Evolutionary conservation across 1,284 basidiomycete genomes (phyloP), one percentile per base, ranked within the genome.

Genomic region (Acaromyces ingoldii): DNA sequence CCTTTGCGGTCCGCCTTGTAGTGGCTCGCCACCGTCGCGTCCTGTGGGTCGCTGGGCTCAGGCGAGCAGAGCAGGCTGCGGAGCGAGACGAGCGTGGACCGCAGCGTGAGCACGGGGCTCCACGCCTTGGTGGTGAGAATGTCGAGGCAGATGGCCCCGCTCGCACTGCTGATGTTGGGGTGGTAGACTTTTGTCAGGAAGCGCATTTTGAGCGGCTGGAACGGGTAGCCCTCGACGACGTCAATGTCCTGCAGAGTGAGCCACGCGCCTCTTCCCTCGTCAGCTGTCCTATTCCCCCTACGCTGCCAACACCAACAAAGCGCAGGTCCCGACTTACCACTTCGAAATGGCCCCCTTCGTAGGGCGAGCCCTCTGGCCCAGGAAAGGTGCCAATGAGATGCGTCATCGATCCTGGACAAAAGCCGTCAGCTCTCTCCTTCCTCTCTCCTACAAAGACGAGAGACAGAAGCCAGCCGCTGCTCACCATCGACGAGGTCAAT

Each of bases 21-120:
- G 76, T 96, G 92, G 73, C 95, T 96, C 13, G 93, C 95, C 19
- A 60, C 57, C 78, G 97, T 91, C 0, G 95, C 93, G 72, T 97
- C 95, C 78, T 97, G 93, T 0, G 93, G 95, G 74, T 98, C 95
- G 64, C 87, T 88, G 11, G 93, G 95, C 75, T 96, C 91, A 0
- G 93, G 95, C 2, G 87, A 89, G 78, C 91, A 96, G n/a, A 98
- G 81, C 10, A 98, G 81, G 25, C 88, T 90, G 75, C 96, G 95
- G 15, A 98, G 82, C 0, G 91, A 95, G 76, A 98, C 92, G 69
- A 98, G 81, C 0, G 92, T 97, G 25, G 91, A 92, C 75, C 96
- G 96, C 74, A 98, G 85, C 1, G 95, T 98, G 60, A 74, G 71
- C 30, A 51, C 49, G 34, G 36, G 60, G 43, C 76, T 76, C 91